Base-by-base conservation (phyloP, 768 basidiomycete species). In the Kwoniella shandongensis region DNA sequence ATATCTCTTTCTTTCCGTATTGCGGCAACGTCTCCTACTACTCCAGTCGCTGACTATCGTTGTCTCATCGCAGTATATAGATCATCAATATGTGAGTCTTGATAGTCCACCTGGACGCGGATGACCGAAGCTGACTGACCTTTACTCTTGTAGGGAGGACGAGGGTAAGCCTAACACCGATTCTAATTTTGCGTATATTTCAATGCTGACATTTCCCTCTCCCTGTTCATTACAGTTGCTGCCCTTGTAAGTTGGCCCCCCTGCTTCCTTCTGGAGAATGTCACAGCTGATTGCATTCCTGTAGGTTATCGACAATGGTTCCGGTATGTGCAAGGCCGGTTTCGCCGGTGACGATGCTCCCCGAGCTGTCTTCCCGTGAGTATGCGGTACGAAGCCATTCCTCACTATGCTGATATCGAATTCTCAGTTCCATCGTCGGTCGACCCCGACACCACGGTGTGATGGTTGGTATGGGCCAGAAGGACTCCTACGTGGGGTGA, bases 281-380 rank as follows among this genome's bases (percentile, higher is more conserved):
- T 30, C 8, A 8, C 11, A 26, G 15, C 42, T 36, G 44, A 20
- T 39, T 47, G n/a, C 42, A 13, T 35, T 18, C 53, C 42, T n/a
- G n/a, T 58, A 68, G 63, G 74, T 76, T 51, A 73, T 76, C 63
- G 75, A 76, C 73, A 76, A 76, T 71, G 75, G 75, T 70, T 97
- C 93, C 76, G 94, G 93, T 80, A 98, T 97, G 93, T 97, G 93
- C 88, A 98, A 98, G 82, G 94, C 94, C 85, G 94, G 96, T 68
- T 75, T 78, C 78, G 65, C 76, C 82, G 93, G 87, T 76, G 88
- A 94, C 77, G 89, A 96, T 80, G 87, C 86, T 63, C 87, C 86
- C 66, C 86, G 93, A 79, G 86, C 89, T 76, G 94, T 94, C 74
- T 94, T 94, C 80, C 91, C 91, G 90, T 96, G 79, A 68, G 91